These are phyloP conservation scores for Botrytis fabae DNA, from an alignment of 2,329 filamentous ascomycete genomes.

Conservation along the genomic window DNA sequence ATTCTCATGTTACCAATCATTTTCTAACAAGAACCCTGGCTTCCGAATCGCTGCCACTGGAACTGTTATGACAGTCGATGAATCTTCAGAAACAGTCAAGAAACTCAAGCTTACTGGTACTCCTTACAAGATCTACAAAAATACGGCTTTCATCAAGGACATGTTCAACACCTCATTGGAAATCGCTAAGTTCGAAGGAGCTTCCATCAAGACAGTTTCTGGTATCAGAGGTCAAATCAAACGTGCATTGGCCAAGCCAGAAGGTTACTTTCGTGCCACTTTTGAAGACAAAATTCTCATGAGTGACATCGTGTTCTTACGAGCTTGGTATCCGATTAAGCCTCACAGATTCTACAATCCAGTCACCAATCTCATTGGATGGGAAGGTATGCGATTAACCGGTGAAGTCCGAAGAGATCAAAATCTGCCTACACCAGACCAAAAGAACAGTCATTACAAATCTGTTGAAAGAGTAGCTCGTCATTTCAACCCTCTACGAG, in stretches of 20 bases:
- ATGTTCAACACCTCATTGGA: conserved; percentile 95
- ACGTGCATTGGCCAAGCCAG: conserved; percentile 86
- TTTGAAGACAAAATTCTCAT: conserved; percentile 99
- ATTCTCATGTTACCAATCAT: conserved; percentile 89
- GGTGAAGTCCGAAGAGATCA: conserved; percentile 83
- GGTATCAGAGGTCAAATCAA: conserved; percentile 97
- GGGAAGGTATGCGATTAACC: conserved; percentile 92
- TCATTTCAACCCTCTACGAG: conserved; percentile 72
- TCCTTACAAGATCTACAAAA: conserved; percentile 98
- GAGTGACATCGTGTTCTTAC: conserved; percentile 92
- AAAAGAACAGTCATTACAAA: conserved; percentile 84
- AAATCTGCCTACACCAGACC: conserved; percentile 72
- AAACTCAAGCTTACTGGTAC: conserved; percentile 95
- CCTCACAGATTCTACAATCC: conserved; percentile 97
- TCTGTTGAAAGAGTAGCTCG: conserved; percentile 63
- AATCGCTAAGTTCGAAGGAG: conserved; percentile 97
- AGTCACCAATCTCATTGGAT: conserved; percentile 86
- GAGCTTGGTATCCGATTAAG: conserved; percentile 95
- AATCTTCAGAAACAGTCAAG: conserved; percentile 97
- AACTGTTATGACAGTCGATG: conserved; percentile 90
- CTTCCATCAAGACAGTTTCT: conserved; percentile 92
- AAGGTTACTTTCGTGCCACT: conserved; percentile 93
- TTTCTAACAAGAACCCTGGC: conserved; percentile 79
- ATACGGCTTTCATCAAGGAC: conserved; percentile 97
- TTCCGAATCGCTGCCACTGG: conserved; percentile 95